phyloP scores from a whole-genome alignment of 1,139 yeast genomes.

The Saccharomyces pastorianus region DNA sequence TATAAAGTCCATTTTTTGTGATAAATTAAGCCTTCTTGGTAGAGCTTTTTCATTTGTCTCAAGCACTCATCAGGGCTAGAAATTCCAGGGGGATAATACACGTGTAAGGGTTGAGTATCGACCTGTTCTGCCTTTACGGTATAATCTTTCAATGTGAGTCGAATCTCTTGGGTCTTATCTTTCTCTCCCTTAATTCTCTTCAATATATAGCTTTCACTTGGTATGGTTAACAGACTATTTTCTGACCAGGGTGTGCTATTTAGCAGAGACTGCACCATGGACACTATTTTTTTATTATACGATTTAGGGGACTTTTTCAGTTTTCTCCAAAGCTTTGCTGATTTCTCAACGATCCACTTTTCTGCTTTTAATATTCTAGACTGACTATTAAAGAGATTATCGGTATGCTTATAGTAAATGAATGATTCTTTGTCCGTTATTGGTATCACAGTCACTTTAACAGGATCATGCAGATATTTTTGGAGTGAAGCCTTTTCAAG shows the following conservation, averaged over 20 bases:
- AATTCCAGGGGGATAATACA: conserved; percentile 28
- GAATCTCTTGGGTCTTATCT: conserved; percentile 6
- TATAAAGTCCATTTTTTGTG: conserved; percentile 40
- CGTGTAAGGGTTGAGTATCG: conserved; percentile 17
- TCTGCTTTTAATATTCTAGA: conserved; percentile 31
- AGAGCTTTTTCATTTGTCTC: conserved; percentile 24
- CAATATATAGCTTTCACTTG: conserved; percentile 34
- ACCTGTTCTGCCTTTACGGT: conserved; percentile 7
- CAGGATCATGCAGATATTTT: conserved; percentile 30
- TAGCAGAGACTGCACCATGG: conserved; percentile 35
- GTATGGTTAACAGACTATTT: conserved; percentile 43
- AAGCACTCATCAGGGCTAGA: conserved; percentile 20
- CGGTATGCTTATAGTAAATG: conserved; percentile 52
- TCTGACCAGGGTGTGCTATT: conserved; percentile 47
- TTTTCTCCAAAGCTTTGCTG: conserved; percentile 41
- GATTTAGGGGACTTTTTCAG: conserved; percentile 37
- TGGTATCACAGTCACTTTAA: conserved; percentile 52
- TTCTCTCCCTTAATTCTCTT: conserved; percentile 20
- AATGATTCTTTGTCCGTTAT: conserved; percentile 49
- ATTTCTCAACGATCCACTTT: conserved; percentile 39
- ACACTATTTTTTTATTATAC: conserved; percentile 38
- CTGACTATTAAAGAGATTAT: conserved; percentile 28
- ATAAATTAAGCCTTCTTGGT: conserved; percentile 33
- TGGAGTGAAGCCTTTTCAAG: conserved; percentile 2
- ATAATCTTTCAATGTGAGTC: conserved; percentile 8